These are phyloP conservation scores for Trichosporon sp. DNA, from an alignment of 1,284 basidiomycete species.

Conservation along the genomic window DNA sequence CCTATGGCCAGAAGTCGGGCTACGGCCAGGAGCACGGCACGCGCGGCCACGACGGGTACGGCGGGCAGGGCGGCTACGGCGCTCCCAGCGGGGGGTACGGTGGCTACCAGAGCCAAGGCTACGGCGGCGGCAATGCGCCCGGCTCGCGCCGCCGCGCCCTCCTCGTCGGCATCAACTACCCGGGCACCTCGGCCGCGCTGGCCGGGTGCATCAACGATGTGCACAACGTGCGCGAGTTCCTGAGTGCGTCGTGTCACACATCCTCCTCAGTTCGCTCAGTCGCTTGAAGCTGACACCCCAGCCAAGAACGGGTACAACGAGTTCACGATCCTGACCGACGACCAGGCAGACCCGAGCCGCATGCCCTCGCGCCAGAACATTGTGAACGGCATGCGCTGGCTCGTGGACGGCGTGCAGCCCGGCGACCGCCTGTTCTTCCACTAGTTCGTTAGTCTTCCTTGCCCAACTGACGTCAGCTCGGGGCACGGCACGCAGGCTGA, in stretches of 20 bases:
- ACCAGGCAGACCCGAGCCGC: constrained; percentile 60
- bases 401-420: constrained; percentile 68
- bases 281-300: constrained; percentile 10
- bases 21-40: not conserved
- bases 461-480: constrained; percentile 27
- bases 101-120: not conserved
- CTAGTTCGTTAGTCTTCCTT: constrained; percentile 30
- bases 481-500: constrained; percentile 78
- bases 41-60: not conserved
- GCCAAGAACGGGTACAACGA: constrained; percentile 69
- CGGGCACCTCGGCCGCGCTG: constrained; percentile 60
- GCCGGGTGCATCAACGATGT: constrained; percentile 86
- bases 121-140: not conserved
- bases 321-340: constrained; percentile 83
- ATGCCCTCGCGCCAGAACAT: constrained; percentile 77
- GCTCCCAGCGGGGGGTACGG: not conserved
- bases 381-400: constrained; percentile 81
- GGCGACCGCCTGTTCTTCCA: constrained; percentile 93
- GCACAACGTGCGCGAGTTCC: constrained; percentile 67
- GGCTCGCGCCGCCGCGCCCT: constrained; percentile 4
- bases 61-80: not conserved
- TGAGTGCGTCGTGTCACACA: constrained; percentile 46
- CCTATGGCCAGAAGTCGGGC: not conserved
- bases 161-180: constrained; percentile 62
- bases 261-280: not conserved